Evolutionary conservation across 1,284 basidiomycete genomes (phyloP).

Genomic region (Moesziomyces aphidis): DNA sequence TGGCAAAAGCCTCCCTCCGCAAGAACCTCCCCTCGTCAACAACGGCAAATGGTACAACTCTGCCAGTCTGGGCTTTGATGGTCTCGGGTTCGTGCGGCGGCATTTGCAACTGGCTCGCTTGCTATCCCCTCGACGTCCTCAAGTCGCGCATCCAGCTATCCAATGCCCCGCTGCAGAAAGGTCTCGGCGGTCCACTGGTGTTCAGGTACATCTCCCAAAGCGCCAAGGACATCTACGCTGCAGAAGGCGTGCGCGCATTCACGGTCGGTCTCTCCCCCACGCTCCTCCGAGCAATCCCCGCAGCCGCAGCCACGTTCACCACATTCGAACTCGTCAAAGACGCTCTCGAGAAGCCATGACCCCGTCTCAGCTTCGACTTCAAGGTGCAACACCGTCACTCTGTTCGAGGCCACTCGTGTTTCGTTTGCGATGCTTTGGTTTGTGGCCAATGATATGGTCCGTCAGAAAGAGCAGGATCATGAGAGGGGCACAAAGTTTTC

Average conservation of each 20-base stretch:
- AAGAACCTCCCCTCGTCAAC: constrained; percentile 65
- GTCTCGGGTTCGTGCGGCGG: constrained; percentile 89
- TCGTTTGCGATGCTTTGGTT: too few species aligned
- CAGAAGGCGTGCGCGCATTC: constrained; percentile 39
- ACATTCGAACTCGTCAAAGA: constrained; percentile 56
- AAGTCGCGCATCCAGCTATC: constrained; percentile 48
- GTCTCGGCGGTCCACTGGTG: constrained; percentile 21
- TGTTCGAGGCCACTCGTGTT: too few species aligned
- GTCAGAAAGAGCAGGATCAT: not conserved
- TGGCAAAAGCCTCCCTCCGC: constrained; percentile 81
- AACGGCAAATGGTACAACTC: constrained; percentile 10
- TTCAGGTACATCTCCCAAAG: constrained; percentile 42
- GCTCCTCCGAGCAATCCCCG: constrained; percentile 53
- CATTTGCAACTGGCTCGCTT: constrained; percentile 91
- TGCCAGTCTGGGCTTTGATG: constrained; percentile 90
- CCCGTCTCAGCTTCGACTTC: too few species aligned
- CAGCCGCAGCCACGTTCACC: constrained; percentile 57
- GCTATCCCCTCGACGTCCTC: constrained; percentile 77
- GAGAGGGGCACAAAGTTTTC: constrained; percentile 43
- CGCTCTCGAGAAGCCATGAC: constrained; percentile 18
- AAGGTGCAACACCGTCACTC: not conserved
- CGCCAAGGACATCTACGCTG: constrained; percentile 19
- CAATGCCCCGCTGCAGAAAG: constrained; percentile 22
- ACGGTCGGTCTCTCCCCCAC: constrained; percentile 53
- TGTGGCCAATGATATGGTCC: too few species aligned